These are phyloP conservation scores for Taxillus chinensis DNA, from an alignment of 164 flowering plant genomes.

Conservation along the genomic window DNA sequence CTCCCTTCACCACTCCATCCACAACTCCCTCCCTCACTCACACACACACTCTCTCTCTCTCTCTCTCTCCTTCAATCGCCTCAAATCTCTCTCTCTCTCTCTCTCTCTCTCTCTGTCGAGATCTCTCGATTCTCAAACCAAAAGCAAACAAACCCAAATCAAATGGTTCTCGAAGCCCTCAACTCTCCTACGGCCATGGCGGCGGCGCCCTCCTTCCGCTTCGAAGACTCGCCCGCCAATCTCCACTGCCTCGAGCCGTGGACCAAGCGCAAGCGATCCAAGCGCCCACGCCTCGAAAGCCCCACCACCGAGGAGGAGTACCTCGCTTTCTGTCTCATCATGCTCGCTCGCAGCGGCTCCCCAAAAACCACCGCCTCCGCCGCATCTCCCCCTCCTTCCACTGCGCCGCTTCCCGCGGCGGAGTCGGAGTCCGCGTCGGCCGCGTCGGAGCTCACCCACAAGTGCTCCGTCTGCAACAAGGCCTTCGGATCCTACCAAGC, in stretches of 20 bases:
- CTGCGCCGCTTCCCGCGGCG: neutral
- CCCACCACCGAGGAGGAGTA: slow-evolving; percentile 45
- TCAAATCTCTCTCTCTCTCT: no score
- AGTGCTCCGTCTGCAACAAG: slow-evolving; percentile 15
- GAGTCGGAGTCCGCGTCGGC: neutral
- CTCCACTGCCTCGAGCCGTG: slow-evolving; percentile 21
- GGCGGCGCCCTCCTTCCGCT: slow-evolving; percentile 9
- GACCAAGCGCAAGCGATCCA: slow-evolving; percentile 49
- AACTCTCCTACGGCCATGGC: slow-evolving; percentile 27
- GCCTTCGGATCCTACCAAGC: slow-evolving; percentile 19
- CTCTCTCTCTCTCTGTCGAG: no score
- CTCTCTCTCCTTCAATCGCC: no score
- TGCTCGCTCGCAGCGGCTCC: slow-evolving; percentile 44
- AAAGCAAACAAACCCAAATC: slow-evolving; percentile 13
- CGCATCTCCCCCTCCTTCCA: slow-evolving; percentile 1
- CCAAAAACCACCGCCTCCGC: neutral
- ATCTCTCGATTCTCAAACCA: no score
- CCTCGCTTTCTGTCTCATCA: slow-evolving; percentile 51
- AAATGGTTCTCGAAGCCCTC: slow-evolving; percentile 45
- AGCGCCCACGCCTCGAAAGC: slow-evolving; percentile 25
- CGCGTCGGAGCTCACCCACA: slow-evolving; percentile 14
- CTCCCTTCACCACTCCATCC: no score
- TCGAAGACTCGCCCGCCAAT: slow-evolving; percentile 10
- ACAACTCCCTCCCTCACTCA: no score
- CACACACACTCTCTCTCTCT: no score